Evolutionary conservation across 148 eudicot species (phyloP).

Genomic region (Vaccinium darrowii): DNA sequence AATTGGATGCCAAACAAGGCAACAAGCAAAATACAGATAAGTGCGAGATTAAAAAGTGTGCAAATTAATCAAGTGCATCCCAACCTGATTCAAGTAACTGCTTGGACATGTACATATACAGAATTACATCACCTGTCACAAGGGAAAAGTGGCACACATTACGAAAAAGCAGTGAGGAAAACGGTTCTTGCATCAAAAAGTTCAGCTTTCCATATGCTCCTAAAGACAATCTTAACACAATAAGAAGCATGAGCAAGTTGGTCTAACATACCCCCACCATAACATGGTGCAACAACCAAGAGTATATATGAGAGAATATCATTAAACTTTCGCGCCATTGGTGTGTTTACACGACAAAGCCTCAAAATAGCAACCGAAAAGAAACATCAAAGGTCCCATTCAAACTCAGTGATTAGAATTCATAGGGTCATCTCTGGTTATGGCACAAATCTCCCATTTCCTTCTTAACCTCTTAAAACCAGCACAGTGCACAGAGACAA

Average conservation of each 20-base stretch:
- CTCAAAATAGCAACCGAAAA: background rate
- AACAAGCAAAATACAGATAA: background rate
- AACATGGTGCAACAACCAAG: background rate
- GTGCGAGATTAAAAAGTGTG: background rate
- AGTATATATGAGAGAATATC: background rate
- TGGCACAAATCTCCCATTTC: background rate
- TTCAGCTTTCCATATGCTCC: background rate
- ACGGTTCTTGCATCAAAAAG: background rate
- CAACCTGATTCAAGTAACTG: background rate
- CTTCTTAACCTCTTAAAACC: background rate
- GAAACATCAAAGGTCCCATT: background rate
- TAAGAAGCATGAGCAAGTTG: background rate
- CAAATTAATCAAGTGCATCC: background rate
- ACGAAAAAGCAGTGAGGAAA: background rate
- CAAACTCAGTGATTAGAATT: too few relatives aligned
- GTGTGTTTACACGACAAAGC: background rate
- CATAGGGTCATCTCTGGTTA: too few relatives aligned
- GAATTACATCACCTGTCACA: background rate
- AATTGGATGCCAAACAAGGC: background rate
- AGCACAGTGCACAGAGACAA: background rate
- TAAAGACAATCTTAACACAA: background rate
- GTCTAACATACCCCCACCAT: background rate
- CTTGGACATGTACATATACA: background rate
- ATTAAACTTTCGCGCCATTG: background rate
- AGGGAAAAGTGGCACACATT: background rate